phyloP scores from a whole-genome alignment of 805 yeast species.

The Wickerhamomyces kurtzmanii region DNA sequence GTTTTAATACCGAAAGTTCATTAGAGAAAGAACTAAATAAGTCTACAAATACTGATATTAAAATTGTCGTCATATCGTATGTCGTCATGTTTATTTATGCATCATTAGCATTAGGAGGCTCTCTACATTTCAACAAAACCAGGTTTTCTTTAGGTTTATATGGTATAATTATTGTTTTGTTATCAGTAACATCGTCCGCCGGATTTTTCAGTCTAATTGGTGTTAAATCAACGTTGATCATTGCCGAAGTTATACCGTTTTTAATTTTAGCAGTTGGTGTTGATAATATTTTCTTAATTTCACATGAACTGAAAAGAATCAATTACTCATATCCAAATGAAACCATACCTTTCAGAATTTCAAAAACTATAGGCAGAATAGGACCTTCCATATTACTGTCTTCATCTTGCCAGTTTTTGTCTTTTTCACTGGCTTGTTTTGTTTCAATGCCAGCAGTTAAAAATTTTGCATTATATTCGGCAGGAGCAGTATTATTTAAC shows the following conservation, averaged over 20 bases:
- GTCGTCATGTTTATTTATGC: conserved; percentile 83
- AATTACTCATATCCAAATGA: conserved; percentile 36
- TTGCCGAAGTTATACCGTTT: conserved; percentile 95
- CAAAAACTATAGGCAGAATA: conserved; percentile 57
- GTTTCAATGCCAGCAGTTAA: conserved; percentile 96
- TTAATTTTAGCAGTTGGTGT: conserved; percentile 92
- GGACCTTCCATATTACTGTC: conserved; percentile 86
- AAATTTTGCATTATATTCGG: conserved; percentile 86
- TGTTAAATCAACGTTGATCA: conserved; percentile 77
- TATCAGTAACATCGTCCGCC: conserved; percentile 75
- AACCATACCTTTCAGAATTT: conserved; percentile 46
- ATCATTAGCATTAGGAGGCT: conserved; percentile 61
- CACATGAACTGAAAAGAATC: conserved; percentile 63
- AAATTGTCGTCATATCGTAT: conserved; percentile 66
- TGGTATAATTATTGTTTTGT: conserved; percentile 75
- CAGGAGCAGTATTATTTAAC: conserved; percentile 75
- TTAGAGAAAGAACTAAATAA: conserved; percentile 76
- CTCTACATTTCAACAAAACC: conserved; percentile 37
- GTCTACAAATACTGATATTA: conserved; percentile 70
- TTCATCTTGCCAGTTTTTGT: conserved; percentile 65
- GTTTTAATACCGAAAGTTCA: conserved; percentile 78
- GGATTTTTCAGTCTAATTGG: conserved; percentile 75
- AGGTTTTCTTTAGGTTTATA: conserved; percentile 69
- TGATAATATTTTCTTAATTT: conserved; percentile 82
- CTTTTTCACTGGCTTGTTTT: conserved; percentile 67